Percentiles rank a stretch among this genome's conserved stretches.
phyloP scores from a whole-genome alignment of 495 filamentous ascomycete species.

The Glarea lozoyensis region DNA sequence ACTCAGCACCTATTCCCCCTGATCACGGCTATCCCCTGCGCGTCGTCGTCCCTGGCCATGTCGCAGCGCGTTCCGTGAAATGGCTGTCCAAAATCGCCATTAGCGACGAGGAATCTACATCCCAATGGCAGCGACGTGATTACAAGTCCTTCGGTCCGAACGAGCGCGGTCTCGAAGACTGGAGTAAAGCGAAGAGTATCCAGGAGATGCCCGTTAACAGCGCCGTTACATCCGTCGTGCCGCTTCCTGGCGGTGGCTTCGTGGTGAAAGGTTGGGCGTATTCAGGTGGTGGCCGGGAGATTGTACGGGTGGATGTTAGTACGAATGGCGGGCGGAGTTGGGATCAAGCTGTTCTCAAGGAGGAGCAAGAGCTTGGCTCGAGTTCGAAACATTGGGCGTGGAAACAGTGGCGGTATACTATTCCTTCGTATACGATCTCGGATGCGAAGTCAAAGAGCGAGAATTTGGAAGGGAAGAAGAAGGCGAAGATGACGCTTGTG shows the following conservation, averaged over 20 bases:
- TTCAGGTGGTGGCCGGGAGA: slow-evolving; percentile 46
- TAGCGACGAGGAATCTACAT: slow-evolving; percentile 45
- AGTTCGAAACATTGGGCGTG: slow-evolving; percentile 44
- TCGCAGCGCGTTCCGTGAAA: slow-evolving; percentile 55
- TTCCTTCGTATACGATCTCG: background rate
- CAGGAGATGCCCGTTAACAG: slow-evolving; percentile 54
- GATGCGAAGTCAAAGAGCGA: too few species aligned
- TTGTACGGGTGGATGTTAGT: slow-evolving; percentile 46
- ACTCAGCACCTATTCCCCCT: slow-evolving; percentile 41
- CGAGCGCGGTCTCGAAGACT: slow-evolving; percentile 43
- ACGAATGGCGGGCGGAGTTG: slow-evolving; percentile 45
- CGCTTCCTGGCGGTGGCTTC: slow-evolving; percentile 20
- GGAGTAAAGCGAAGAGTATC: slow-evolving; percentile 44
- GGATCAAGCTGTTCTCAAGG: slow-evolving; percentile 40
- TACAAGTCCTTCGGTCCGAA: slow-evolving; percentile 58
- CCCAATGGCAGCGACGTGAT: slow-evolving; percentile 52
- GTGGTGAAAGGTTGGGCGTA: slow-evolving; percentile 49
- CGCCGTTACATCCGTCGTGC: slow-evolving; percentile 36
- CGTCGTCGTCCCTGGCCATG: slow-evolving; percentile 51
- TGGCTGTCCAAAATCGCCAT: slow-evolving; percentile 55
- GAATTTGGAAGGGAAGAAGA: background rate
- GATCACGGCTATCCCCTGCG: slow-evolving; percentile 55
- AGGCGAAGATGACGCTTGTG: slow-evolving; percentile 31
- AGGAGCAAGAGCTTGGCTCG: slow-evolving; percentile 27
- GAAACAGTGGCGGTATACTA: slow-evolving; percentile 42